Evolutionary conservation across 805 yeast genomes (phyloP).

Genomic region (Candida boidinii): DNA sequence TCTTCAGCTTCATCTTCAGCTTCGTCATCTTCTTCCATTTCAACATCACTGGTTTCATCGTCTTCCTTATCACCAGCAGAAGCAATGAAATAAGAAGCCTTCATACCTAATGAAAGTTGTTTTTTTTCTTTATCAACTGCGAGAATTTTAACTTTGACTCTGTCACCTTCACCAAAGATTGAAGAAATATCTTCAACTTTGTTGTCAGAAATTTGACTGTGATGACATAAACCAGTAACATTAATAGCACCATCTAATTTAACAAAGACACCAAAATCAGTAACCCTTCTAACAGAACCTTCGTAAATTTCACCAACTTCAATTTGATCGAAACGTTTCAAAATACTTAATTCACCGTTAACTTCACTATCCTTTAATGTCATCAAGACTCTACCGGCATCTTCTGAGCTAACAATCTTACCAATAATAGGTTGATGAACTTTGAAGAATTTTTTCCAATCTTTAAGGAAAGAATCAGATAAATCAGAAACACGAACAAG

Average conservation of each 20-base stretch:
- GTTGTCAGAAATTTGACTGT: slow-evolving; percentile 73
- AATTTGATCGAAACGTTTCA: slow-evolving; percentile 61
- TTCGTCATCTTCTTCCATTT: slow-evolving; percentile 20
- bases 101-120: slow-evolving; percentile 84
- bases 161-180: slow-evolving; percentile 82
- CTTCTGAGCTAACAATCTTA: slow-evolving; percentile 55
- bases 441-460: slow-evolving; percentile 76
- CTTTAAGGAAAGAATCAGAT: slow-evolving; percentile 73
- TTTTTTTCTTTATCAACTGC: slow-evolving; percentile 55
- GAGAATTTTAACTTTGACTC: slow-evolving; percentile 78
- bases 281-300: slow-evolving; percentile 69
- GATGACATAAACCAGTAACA: slow-evolving; percentile 83
- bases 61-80: slow-evolving; percentile 13
- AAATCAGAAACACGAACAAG: slow-evolving; percentile 75
- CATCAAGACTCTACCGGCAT: slow-evolving; percentile 58
- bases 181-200: slow-evolving; percentile 46
- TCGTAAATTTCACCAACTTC: slow-evolving; percentile 62
- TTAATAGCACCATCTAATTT: slow-evolving; percentile 65
- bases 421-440: slow-evolving; percentile 69
- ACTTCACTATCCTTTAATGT: slow-evolving; percentile 78
- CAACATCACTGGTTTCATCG: slow-evolving; percentile 19
- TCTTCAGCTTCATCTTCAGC: slow-evolving; percentile 21
- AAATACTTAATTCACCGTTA: slow-evolving; percentile 52
- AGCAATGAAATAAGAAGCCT: slow-evolving; percentile 73
- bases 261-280: slow-evolving; percentile 89